Conservation (phyloP, 768 basidiomycete genomes). For the Panaeolus cyanescens region DNA sequence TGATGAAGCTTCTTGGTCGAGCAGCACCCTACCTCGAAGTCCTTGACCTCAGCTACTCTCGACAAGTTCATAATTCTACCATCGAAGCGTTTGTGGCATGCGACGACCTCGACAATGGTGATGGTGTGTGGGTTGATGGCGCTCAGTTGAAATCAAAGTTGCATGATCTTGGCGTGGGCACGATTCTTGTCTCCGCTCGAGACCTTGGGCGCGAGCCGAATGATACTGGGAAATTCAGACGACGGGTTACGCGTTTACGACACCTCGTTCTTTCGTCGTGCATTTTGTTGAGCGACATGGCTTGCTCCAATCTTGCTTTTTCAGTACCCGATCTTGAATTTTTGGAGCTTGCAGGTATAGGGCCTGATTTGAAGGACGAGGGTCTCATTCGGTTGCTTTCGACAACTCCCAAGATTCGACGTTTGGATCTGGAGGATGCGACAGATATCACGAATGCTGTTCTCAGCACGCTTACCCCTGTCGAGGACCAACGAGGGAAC, state of each 20-base stretch:
- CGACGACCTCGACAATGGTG: slow-evolving; percentile 21
- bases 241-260: slow-evolving; percentile 67
- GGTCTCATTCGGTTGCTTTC: slow-evolving; percentile 74
- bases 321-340: slow-evolving; percentile 72
- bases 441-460: slow-evolving; percentile 71
- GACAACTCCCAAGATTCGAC: slow-evolving; percentile 70
- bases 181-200: slow-evolving; percentile 56
- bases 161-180: slow-evolving; percentile 33
- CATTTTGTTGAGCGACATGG: slow-evolving; percentile 68
- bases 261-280: slow-evolving; percentile 79
- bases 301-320: slow-evolving; percentile 72
- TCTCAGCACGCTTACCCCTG: slow-evolving; percentile 64
- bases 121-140: slow-evolving; percentile 24
- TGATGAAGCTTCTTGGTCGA: slow-evolving; percentile 66
- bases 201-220: slow-evolving; percentile 65
- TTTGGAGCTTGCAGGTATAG: slow-evolving; percentile 80
- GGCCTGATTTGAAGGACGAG: slow-evolving; percentile 64
- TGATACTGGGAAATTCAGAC: slow-evolving; percentile 44
- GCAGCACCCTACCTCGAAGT: slow-evolving; percentile 75
- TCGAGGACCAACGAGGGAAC: slow-evolving; percentile 9
- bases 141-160: slow-evolving; percentile 11
- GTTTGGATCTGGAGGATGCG: slow-evolving; percentile 88
- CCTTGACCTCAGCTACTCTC: slow-evolving; percentile 76
- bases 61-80: slow-evolving; percentile 72
- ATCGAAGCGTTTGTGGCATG: slow-evolving; percentile 73